Evolutionary conservation across 345 rosid species (phyloP).

Genomic region (Hirschfeldia incana): DNA sequence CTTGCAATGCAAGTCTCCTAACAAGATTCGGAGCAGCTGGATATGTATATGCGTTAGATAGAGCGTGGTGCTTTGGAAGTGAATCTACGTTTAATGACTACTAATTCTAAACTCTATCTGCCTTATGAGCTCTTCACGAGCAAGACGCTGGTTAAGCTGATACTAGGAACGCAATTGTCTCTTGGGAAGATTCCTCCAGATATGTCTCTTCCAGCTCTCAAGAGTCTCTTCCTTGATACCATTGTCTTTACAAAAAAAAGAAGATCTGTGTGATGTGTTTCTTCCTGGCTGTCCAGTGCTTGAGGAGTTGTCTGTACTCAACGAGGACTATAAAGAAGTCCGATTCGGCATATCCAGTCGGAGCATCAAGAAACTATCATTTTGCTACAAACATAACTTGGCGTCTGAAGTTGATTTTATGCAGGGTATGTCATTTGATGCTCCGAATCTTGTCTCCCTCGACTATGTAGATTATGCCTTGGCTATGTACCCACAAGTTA

Average conservation of each 20-base stretch:
- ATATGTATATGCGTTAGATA: neutral
- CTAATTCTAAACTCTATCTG: neutral
- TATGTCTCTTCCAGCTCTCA: too few relatives aligned
- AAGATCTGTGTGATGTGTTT: neutral
- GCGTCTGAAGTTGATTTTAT: too few relatives aligned
- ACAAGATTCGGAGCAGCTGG: neutral
- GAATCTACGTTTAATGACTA: neutral
- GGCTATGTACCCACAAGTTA: neutral
- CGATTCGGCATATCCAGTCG: neutral
- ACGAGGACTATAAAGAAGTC: too few relatives aligned
- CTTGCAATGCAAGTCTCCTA: neutral
- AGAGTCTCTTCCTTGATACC: neutral
- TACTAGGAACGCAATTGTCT: neutral
- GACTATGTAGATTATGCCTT: neutral
- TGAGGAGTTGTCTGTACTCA: neutral
- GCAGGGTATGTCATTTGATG: neutral
- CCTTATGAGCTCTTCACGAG: neutral
- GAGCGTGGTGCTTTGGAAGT: neutral
- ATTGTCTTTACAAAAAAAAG: neutral
- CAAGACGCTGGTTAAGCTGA: constrained; percentile 12
- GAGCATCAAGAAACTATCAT: neutral
- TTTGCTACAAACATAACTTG: neutral
- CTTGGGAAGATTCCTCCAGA: neutral
- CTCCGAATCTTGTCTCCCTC: neutral
- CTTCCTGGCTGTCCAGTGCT: constrained; percentile 17